phyloP scores from a whole-genome alignment of 164 flowering plant genomes.

The Vitis riparia region DNA sequence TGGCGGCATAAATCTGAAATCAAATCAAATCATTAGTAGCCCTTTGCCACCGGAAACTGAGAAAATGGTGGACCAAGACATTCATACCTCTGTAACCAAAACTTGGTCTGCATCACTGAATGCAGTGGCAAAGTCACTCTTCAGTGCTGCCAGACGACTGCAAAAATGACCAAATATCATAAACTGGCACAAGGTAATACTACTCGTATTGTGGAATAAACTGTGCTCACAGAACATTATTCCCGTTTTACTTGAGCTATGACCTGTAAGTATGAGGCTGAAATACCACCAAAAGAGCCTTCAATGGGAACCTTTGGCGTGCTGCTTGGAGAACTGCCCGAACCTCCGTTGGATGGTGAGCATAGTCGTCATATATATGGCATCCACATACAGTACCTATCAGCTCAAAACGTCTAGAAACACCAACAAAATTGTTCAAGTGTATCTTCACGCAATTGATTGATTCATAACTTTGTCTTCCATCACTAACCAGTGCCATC shows the following conservation, averaged over 20 bases:
- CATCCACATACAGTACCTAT: constrained; percentile 34
- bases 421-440: constrained; percentile 36
- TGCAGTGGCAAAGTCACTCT: constrained; percentile 43
- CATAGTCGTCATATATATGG: constrained; percentile 49
- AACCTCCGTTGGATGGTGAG: constrained; percentile 56
- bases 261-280: constrained; percentile 57
- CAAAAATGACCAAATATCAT: not conserved
- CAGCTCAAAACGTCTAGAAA: constrained; percentile 48
- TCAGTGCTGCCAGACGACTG: constrained; percentile 48
- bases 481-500: constrained; percentile 19
- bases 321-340: constrained; percentile 48
- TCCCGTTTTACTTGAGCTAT: constrained; percentile 1
- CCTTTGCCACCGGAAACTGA: not conserved
- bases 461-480: constrained; percentile 16
- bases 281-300: constrained; percentile 37
- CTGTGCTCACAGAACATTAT: constrained; percentile 5
- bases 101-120: constrained; percentile 43
- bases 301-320: constrained; percentile 34
- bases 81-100: constrained; percentile 33
- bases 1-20: constrained; percentile 42
- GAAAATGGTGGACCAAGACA: not conserved
- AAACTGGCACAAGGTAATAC: not conserved
- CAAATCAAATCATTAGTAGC: constrained; percentile 2
- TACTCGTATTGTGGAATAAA: not conserved
- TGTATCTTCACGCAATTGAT: constrained; percentile 20